phyloP scores from a whole-genome alignment of 495 filamentous ascomycete species.

The Bryoglossum gracile region DNA sequence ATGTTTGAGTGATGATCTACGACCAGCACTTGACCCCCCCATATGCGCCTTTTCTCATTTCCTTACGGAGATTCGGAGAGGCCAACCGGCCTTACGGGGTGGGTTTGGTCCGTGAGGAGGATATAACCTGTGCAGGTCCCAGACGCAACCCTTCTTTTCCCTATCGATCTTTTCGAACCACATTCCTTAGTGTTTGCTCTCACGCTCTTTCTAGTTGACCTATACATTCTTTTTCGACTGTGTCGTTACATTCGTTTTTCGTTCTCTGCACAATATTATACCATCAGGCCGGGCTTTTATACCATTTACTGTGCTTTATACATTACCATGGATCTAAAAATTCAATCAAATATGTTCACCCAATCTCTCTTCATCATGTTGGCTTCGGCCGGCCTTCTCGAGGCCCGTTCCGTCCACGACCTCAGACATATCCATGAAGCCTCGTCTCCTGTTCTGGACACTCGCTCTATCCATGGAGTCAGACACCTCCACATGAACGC shows the following conservation, averaged over 20 bases:
- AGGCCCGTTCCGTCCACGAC: conserved; percentile 13
- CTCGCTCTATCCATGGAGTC: conserved; percentile 10
- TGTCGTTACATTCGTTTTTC: conserved; percentile 15
- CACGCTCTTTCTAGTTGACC: conserved; percentile 15
- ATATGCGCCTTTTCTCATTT: conserved; percentile 15
- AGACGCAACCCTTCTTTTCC: conserved; percentile 1
- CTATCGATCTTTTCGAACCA: conserved; percentile 23
- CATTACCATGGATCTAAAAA: conserved; percentile 4
- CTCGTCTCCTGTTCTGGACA: conserved; percentile 20
- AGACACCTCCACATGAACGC: conserved; percentile 1
- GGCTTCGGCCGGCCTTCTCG: conserved; percentile 21
- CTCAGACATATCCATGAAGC: conserved; percentile 1
- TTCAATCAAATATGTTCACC: conserved; percentile 18
- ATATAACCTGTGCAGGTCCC: conserved; percentile 14
- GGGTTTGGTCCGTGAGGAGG: no score
- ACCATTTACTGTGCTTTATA: conserved; percentile 5
- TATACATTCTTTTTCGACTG: conserved; percentile 24
- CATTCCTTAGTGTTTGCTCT: conserved; percentile 22
- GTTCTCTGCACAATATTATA: conserved; percentile 14
- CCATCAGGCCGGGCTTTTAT: conserved; percentile 15
- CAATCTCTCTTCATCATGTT: conserved; percentile 19
- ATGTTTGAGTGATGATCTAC: conserved; percentile 17
- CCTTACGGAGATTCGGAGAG: neutral
- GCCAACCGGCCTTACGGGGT: neutral
- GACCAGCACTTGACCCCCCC: conserved; percentile 6